A percentile compares a stretch with the other conserved stretches of the same genome.
Evolutionary conservation across 345 rosid species (phyloP).

Genomic region (Eutrema japonicum): DNA sequence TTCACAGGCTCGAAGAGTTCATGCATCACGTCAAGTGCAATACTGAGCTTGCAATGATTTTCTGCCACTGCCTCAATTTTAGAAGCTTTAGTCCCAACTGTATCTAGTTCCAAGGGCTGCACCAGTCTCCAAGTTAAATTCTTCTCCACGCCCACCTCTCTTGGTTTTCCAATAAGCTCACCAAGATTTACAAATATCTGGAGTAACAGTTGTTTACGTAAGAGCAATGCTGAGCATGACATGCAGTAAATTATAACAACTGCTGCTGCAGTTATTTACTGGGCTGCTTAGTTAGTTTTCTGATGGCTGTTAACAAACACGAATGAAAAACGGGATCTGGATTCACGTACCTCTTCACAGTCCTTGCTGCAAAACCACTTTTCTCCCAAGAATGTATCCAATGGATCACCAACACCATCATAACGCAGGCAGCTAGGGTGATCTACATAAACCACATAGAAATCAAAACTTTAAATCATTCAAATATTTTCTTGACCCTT

Average conservation of each 20-base stretch:
- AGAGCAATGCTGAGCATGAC: constrained; percentile 21
- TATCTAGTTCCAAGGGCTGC: constrained; percentile 46
- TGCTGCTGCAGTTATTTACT: neutral
- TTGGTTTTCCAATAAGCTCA: constrained; percentile 64
- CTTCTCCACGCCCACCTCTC: constrained; percentile 57
- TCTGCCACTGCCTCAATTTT: constrained; percentile 54
- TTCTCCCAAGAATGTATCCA: constrained; percentile 34
- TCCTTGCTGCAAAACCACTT: constrained; percentile 73
- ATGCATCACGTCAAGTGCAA: constrained; percentile 81
- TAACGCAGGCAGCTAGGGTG: constrained; percentile 55
- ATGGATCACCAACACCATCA: constrained; percentile 33
- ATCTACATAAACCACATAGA: constrained; percentile 51
- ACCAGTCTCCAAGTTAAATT: constrained; percentile 76
- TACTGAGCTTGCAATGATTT: constrained; percentile 61
- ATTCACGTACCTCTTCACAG: constrained; percentile 64
- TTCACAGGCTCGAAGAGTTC: constrained; percentile 79
- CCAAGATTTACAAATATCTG: constrained; percentile 68
- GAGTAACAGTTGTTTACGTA: constrained; percentile 26
- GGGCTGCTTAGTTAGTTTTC: constrained; percentile 1
- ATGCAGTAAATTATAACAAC: neutral
- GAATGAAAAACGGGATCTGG: neutral
- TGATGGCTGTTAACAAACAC: constrained; percentile 26
- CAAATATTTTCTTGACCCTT: constrained; percentile 5
- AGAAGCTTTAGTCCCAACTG: constrained; percentile 39
- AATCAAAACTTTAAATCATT: constrained; percentile 32